These are phyloP conservation scores for Diplodia seriata DNA, from an alignment of 2,329 filamentous ascomycete genomes.

Conservation along the genomic window DNA sequence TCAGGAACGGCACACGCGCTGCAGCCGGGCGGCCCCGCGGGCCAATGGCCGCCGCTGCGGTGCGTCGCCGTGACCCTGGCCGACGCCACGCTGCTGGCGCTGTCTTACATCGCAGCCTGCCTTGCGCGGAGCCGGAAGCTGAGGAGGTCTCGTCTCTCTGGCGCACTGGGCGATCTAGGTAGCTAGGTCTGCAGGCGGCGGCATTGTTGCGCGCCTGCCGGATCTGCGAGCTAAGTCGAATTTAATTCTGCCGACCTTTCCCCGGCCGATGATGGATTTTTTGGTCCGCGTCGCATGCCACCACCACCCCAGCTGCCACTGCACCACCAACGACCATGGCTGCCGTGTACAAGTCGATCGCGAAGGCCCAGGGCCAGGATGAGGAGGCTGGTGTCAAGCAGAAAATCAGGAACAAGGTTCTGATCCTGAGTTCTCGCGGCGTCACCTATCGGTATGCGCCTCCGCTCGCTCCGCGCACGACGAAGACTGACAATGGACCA, in stretches of 20 bases:
- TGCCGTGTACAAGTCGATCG: slow-evolving; percentile 64
- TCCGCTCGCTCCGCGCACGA: slow-evolving; percentile 9
- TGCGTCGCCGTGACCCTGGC: slow-evolving; percentile 5
- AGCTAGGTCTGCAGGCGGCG: slow-evolving; percentile 13
- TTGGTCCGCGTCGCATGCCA: slow-evolving; percentile 12
- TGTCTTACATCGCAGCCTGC: neutral
- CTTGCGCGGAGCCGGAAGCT: slow-evolving; percentile 4
- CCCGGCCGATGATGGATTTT: slow-evolving; percentile 5
- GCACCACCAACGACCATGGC: slow-evolving; percentile 51
- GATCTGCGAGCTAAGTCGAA: slow-evolving; percentile 8
- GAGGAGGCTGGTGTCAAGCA: slow-evolving; percentile 42
- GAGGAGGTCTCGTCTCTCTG: neutral
- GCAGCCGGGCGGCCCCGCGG: slow-evolving; percentile 15
- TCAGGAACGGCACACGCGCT: slow-evolving; percentile 28
- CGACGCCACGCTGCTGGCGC: slow-evolving; percentile 20
- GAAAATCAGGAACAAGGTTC: slow-evolving; percentile 66
- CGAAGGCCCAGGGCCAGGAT: slow-evolving; percentile 49
- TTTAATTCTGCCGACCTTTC: neutral
- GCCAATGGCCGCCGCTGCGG: slow-evolving; percentile 15
- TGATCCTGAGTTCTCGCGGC: slow-evolving; percentile 91
- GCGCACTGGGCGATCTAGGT: slow-evolving; percentile 19
- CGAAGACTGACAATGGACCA: slow-evolving; percentile 47
- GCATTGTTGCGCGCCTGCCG: slow-evolving; percentile 24
- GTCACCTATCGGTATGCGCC: slow-evolving; percentile 78
- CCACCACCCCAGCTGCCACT: slow-evolving; percentile 7